Evolutionary conservation across 139 green algal species (phyloP), one percentile per base, ranked within the genome.

Genomic region (Pseudopediastrum boryanum): DNA sequence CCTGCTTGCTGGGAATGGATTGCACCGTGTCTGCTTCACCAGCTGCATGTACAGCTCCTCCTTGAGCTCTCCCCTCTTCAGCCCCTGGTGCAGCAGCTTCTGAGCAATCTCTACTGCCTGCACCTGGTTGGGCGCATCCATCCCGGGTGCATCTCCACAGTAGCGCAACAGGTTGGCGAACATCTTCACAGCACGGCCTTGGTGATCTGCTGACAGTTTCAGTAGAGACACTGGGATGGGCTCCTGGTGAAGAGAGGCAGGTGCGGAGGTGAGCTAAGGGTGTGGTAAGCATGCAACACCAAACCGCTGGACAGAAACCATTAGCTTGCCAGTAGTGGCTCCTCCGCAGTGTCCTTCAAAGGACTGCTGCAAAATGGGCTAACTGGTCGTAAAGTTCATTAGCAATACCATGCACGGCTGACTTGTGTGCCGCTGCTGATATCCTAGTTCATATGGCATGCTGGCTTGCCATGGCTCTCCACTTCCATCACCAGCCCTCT

Each of bases 1-100:
- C 3, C 78, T 77, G 2, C 84, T 81, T 2, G 56, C 23, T 4
- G 81, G 29, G 50, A 67, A 84, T 10, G 89, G 87, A 83, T 95
- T 97, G 74, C 91, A 86, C 21, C 95, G 89, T 42, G 93, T 97
- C 85, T 98, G 95, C 86, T 98, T 98, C 6, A 97, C 67, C 21
- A 98, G 87, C 79, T 92, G 88, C 86, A 92, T 91, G 80, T 90
- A 94, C 46, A 99, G 84, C 91, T 99, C 96, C 75, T 98, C 96
- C 12, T 91, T 89, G 33, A 99, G 90, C 88, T 98, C 96, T 7
- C 88, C 77, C 3, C 92, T 83, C 80, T 97, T 96, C 19, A 98
- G 77, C 21, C 88, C 92, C 81, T 96, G 91, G 74, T 98, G 93
- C 70, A 98, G 78, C 65, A 98, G 87, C 87, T 98, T 98, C 87